Evolutionary conservation across 495 filamentous ascomycete species (phyloP), one percentile per base, ranked within the genome.

Genomic region (Penicillium paradoxum): DNA sequence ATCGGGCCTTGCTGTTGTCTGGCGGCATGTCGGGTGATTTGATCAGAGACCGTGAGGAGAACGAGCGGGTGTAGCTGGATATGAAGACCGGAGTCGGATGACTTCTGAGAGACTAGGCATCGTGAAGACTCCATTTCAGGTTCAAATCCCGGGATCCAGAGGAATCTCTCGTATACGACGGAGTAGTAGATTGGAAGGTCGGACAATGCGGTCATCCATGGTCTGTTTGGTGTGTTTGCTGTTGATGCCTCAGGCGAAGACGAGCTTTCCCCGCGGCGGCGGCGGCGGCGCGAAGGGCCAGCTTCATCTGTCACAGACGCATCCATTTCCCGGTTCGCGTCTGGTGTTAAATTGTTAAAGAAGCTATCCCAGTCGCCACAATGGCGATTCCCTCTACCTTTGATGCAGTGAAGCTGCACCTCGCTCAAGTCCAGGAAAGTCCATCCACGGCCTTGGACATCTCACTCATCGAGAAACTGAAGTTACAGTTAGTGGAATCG

Each of bases 41-140:
- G 92, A 73, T 99, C 93, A 45, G 91, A 96, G 54, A 99, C 91
- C 17, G 88, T 95, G 71, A 99, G 89, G 45, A 97, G 83, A 27
- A 95, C 89, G 9, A 99, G 84, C 37, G 93, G 93, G 64, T 99
- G 93, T 4, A 99, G 83, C 59, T 90, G 86, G 25, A 91, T 84
- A 57, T 88, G 82, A 15, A 95, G 82, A 19, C 87, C 84, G 13
- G 88, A 89, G 58, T 85, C 82, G 51, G 91, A 88, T 9, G 87
- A 82, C 60, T 85, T 79, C 9, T 72, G 74, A 1, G 84, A 87
- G 29, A 88, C 61, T 25, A 88, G 76, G 9, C 80, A 75, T 22
- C 75, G 74, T 18, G 58, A 17, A 14, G 64, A 46, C n/a, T 67
- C 66, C 56, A 66, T 60, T 55, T 59, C 73, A 49, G 22, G 45